phyloP scores from a whole-genome alignment of 2,329 filamentous ascomycete genomes.

The Neophaeococcomyces mojaviensis region DNA sequence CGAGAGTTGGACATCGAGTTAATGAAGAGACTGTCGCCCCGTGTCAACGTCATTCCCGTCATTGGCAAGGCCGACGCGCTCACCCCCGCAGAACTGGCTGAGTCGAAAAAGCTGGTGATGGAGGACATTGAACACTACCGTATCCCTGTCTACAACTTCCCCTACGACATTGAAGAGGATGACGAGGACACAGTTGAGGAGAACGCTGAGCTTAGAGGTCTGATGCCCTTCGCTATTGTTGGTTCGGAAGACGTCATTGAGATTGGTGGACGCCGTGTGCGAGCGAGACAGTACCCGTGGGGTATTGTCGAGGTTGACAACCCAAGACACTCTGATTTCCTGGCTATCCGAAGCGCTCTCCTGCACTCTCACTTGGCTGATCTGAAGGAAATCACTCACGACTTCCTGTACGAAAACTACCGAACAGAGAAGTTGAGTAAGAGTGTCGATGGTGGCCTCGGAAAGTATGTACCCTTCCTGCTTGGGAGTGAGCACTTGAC shows the following conservation, averaged over 20 bases:
- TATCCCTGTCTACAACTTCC: conserved; percentile 99
- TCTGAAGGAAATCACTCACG: conserved; percentile 98
- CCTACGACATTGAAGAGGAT: conserved; percentile 98
- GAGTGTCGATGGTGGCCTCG: conserved; percentile 86
- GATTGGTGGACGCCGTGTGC: conserved; percentile 83
- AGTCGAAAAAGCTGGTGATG: conserved; percentile 99
- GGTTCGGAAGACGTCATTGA: conserved; percentile 93
- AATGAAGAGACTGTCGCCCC: conserved; percentile 97
- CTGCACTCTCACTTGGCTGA: conserved; percentile 97
- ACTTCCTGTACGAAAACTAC: conserved; percentile 99
- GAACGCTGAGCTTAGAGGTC: conserved; percentile 90
- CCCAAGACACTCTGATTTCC: conserved; percentile 95
- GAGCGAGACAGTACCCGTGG: conserved; percentile 97
- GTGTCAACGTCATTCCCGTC: conserved; percentile 97
- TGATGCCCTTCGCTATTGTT: conserved; percentile 99
- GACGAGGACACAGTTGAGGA: conserved; percentile 99
- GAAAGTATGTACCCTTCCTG: conserved; percentile 60
- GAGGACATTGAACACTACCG: conserved; percentile 99
- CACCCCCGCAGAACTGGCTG: conserved; percentile 89
- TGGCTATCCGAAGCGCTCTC: conserved; percentile 91
- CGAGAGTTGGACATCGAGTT: conserved; percentile 98
- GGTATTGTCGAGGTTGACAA: conserved; percentile 98
- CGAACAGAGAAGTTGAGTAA: conserved; percentile 99
- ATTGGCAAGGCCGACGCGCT: conserved; percentile 98
- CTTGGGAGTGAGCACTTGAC: conserved; percentile 15